A percentile compares a stretch with the other conserved stretches of the same genome.
These are phyloP conservation scores for Venturia asperata DNA, from an alignment of 2,329 filamentous ascomycete genomes.

Conservation along the genomic window DNA sequence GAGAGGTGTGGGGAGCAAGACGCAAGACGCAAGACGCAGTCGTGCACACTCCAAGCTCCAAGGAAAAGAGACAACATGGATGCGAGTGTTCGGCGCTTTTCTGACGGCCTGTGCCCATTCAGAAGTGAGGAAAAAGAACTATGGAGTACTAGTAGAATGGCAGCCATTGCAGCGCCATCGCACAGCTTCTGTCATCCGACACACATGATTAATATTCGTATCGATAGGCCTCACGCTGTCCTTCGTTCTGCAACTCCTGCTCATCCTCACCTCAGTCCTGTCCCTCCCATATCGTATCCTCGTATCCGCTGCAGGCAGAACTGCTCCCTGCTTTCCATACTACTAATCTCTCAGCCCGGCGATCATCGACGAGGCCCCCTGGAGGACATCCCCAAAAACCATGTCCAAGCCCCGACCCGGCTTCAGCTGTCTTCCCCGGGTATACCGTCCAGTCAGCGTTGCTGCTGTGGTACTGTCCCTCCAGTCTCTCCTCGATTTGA, in stretches of 20 bases:
- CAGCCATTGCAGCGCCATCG: background rate
- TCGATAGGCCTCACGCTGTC: too few relatives aligned
- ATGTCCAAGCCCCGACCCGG: too few relatives aligned
- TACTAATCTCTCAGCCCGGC: background rate
- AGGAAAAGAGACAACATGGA: background rate
- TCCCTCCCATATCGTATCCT: background rate
- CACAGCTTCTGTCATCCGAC: background rate
- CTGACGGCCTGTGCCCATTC: too few relatives aligned
- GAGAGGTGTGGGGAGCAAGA: background rate
- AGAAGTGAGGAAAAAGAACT: too few relatives aligned
- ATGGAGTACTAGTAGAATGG: too few relatives aligned
- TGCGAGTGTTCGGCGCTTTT: too few relatives aligned
- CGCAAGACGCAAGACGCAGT: too few relatives aligned
- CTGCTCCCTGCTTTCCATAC: background rate
- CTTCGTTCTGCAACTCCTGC: too few relatives aligned
- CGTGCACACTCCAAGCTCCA: background rate
- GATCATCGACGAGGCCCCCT: slow-evolving; percentile 1
- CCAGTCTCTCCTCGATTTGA: background rate
- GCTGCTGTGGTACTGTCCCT: too few relatives aligned
- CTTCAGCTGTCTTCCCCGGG: too few relatives aligned
- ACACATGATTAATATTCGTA: background rate
- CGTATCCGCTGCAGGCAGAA: background rate
- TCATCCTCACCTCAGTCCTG: too few relatives aligned
- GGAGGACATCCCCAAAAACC: background rate
- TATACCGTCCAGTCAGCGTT: background rate